Base-by-base conservation (phyloP, 768 basidiomycete species). In the Cytidiella melzeri region DNA sequence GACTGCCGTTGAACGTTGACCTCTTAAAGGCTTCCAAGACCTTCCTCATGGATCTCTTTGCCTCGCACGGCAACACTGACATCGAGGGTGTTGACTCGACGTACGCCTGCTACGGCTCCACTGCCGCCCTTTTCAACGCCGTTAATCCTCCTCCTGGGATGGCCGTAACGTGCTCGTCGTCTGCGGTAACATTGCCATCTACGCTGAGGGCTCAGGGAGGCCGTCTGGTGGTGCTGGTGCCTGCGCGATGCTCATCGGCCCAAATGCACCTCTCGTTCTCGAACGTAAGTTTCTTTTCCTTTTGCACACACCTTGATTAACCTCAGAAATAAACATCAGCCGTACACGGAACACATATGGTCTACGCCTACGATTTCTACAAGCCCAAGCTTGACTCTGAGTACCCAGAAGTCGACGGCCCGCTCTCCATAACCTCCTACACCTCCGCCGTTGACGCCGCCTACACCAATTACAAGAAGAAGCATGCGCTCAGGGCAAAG, bases 11-110 rank as follows among this genome's bases (percentile, higher is more conserved):
- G n/a, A n/a, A n/a, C n/a, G n/a, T n/a, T 60, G 95, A 99, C 81
- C 98, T 98, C 74, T 93, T 92, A 39, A 99, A 99, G 70, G 90
- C 95, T 5, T 92, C 92, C 68, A 99, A 99, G 73, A 97, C 95
- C 2, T 84, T 90, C 49, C 80, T 99, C 52, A 98, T 99, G 95
- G 92, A 97, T 69, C 86, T 97, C 62, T 99, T 99, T 64, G 83
- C 87, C 39, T 83, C 80, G 51, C 80, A 84, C 25, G 93, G 93
- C 50, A 99, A 99, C 80, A 80, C 79, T 59, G 95, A 99, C 64
- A 92, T 99, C 48, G 95, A 99, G 70, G 95, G 95, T 58, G 87
- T 99, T 66, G 95, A 99, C 73, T 92, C 89, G 41, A 97, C 97
- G 75, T 98, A 97, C 64, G 95, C 95, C 18, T 99, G 95, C 74